Conservation (phyloP, 305 asterid genomes). For the Solanum chacoense region DNA sequence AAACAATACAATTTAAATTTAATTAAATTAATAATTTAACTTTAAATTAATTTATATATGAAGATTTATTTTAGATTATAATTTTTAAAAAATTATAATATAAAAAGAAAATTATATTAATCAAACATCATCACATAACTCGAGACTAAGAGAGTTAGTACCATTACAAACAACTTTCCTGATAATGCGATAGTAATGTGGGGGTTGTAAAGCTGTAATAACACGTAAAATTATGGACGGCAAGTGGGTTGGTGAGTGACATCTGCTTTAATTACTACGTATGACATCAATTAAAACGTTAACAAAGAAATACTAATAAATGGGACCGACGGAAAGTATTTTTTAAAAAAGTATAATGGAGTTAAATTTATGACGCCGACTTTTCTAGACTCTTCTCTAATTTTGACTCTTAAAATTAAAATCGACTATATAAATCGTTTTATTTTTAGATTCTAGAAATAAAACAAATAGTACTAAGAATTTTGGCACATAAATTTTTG, state of each 20-base stretch:
- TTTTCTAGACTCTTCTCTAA: not conserved
- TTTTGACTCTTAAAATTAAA: not conserved
- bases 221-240: not conserved
- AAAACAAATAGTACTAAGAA: not conserved
- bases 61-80: not conserved
- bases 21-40: too few relatives aligned
- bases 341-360: not conserved
- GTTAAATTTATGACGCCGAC: not conserved
- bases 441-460: not conserved
- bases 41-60: too few relatives aligned
- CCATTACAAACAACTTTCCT: not conserved
- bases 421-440: not conserved
- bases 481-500: not conserved
- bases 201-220: not conserved
- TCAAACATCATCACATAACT: too few relatives aligned
- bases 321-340: not conserved
- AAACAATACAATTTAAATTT: not conserved
- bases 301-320: not conserved
- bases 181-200: not conserved
- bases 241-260: not conserved
- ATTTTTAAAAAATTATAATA: not conserved
- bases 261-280: not conserved
- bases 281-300: not conserved
- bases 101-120: too few relatives aligned
- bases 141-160: not conserved